phyloP scores from a whole-genome alignment of 768 basidiomycete species.

The Leucocoprinus birnbaumii region DNA sequence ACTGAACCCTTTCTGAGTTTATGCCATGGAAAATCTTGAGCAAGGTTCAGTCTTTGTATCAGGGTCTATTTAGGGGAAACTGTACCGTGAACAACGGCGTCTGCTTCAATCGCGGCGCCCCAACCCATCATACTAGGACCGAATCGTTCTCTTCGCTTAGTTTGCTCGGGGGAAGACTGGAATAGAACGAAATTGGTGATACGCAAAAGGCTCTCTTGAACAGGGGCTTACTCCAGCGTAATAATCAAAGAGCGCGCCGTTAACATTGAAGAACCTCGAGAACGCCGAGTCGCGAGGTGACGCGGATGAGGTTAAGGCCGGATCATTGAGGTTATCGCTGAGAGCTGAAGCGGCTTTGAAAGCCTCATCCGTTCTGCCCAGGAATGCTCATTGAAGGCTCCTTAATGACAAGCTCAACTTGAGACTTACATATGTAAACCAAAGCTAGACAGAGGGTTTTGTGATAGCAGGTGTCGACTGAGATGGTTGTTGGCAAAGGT shows the following conservation, averaged over 20 bases:
- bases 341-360: conserved; percentile 23
- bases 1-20: conserved; percentile 20
- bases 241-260: conserved; percentile 21
- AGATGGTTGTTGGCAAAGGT: conserved; percentile 37
- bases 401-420: not conserved
- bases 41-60: not conserved
- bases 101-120: conserved; percentile 27
- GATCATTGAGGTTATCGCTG: conserved; percentile 32
- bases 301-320: conserved; percentile 26
- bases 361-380: conserved; percentile 18
- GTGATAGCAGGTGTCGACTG: conserved; percentile 24
- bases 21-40: conserved; percentile 34
- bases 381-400: not conserved
- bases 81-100: conserved; percentile 25
- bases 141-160: conserved; percentile 20
- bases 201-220: not conserved
- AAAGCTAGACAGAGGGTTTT: conserved; percentile 23
- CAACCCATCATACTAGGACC: conserved; percentile 31
- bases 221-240: conserved; percentile 18
- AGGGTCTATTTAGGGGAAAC: not conserved
- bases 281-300: conserved; percentile 22
- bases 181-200: not conserved
- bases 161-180: conserved; percentile 3
- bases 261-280: conserved; percentile 19
- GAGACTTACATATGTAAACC: conserved; percentile 22